Conservation (phyloP, 805 yeast genomes). For the Middelhovenomyces tepae region DNA sequence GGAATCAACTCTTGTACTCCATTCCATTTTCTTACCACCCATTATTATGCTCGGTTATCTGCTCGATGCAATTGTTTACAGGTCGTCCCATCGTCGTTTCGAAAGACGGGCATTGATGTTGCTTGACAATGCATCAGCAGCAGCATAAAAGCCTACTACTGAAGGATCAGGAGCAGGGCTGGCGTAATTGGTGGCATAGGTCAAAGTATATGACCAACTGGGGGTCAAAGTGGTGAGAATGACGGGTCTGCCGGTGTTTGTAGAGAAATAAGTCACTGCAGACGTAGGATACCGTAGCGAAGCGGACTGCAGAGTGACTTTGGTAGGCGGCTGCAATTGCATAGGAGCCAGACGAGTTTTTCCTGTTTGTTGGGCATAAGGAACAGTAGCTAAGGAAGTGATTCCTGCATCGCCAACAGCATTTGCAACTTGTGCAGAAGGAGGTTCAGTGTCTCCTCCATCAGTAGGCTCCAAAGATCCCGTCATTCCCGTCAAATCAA, state of each 20-base stretch:
- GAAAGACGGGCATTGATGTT: conserved; percentile 1
- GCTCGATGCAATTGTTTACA: not conserved
- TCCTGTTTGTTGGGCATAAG: conserved; percentile 78
- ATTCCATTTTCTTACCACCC: no score
- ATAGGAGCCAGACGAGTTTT: conserved; percentile 77
- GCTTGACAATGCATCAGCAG: conserved; percentile 6
- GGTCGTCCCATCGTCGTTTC: conserved; percentile 1
- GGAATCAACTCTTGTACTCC: no score
- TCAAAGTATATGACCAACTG: conserved; percentile 68
- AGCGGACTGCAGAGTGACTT: conserved; percentile 46
- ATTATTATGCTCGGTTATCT: no score
- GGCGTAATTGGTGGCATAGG: conserved; percentile 60
- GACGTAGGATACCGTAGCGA: conserved; percentile 59
- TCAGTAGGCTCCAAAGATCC: conserved; percentile 41
- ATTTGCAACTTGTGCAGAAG: conserved; percentile 35
- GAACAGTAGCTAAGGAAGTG: conserved; percentile 49
- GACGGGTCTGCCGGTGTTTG: conserved; percentile 37
- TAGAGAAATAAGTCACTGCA: conserved; percentile 50
- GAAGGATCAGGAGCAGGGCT: conserved; percentile 31
- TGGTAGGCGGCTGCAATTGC: conserved; percentile 79
- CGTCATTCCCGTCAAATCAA: conserved; percentile 59
- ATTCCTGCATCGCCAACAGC: conserved; percentile 33
- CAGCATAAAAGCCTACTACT: conserved; percentile 16
- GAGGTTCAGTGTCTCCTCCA: conserved; percentile 37
- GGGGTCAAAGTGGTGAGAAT: conserved; percentile 65